Conservation (phyloP, 2,329 filamentous ascomycete species). For the Coleophoma crateriformis region DNA sequence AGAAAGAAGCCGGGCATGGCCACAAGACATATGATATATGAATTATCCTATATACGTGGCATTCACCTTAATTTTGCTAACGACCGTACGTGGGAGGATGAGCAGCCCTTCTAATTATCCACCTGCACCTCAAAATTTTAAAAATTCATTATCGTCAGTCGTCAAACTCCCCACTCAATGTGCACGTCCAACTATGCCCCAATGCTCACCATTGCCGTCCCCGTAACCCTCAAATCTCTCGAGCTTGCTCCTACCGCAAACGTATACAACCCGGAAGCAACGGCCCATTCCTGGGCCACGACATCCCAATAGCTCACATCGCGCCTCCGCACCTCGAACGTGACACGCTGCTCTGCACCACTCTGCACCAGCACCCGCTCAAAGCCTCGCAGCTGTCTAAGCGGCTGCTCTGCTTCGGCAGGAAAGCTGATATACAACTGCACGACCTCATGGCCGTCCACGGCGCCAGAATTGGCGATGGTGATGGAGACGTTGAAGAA, state of each 20-base stretch:
- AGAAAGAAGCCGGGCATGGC: no score
- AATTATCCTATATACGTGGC: no score
- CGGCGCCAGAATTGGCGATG: slow-evolving; percentile 40
- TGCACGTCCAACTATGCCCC: no score
- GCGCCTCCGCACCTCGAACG: slow-evolving; percentile 48
- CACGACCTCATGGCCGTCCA: slow-evolving; percentile 16
- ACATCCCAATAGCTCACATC: slow-evolving; percentile 63
- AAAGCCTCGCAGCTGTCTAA: slow-evolving; percentile 56
- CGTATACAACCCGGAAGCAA: slow-evolving; percentile 19
- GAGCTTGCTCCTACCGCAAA: slow-evolving; percentile 3
- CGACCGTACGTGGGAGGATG: no score
- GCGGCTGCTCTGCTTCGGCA: slow-evolving; percentile 6
- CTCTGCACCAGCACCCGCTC: slow-evolving; percentile 45
- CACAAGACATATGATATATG: no score
- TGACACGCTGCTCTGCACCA: slow-evolving; percentile 36
- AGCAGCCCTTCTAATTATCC: no score
- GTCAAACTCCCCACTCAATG: no score
- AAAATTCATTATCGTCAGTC: no score
- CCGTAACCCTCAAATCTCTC: neutral
- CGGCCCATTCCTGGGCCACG: slow-evolving; percentile 47
- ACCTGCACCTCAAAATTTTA: no score
- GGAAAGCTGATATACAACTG: slow-evolving; percentile 14
- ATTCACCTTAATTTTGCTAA: no score
- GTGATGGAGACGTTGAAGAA: slow-evolving; percentile 40
- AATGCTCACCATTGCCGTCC: no score